Percentiles rank a stretch among this genome's conserved stretches.
Conservation (phyloP, 371 early-diverging fungal species). For the Syncephalis fuscata region DNA sequence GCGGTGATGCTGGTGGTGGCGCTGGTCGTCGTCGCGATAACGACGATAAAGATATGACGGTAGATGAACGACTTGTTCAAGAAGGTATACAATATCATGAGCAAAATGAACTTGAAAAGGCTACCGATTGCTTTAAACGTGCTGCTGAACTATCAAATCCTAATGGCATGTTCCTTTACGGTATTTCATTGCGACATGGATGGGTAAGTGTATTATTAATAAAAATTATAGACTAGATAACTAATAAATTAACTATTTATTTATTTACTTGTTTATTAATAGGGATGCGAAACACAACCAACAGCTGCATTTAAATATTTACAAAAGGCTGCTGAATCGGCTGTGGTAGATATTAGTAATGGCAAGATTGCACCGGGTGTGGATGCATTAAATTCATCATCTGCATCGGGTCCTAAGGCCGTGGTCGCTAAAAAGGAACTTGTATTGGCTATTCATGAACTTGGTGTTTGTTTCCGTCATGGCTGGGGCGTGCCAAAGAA, state of each 20-base stretch:
- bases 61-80: conserved; percentile 29
- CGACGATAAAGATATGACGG: neutral
- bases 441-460: conserved; percentile 71
- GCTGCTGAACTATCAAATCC: conserved; percentile 58
- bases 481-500: conserved; percentile 85
- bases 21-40: too few species aligned
- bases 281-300: conserved; percentile 49
- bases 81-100: conserved; percentile 47
- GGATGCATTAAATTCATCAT: neutral
- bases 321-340: conserved; percentile 63
- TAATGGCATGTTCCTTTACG: conserved; percentile 73
- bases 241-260: neutral
- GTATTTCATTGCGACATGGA: conserved; percentile 80
- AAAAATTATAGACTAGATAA: neutral
- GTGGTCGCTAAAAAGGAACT: conserved; percentile 25
- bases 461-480: conserved; percentile 61
- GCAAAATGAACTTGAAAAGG: conserved; percentile 53
- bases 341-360: conserved; percentile 37
- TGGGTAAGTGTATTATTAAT: conserved; percentile 26
- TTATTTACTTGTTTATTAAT: neutral
- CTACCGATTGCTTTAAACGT: conserved; percentile 63
- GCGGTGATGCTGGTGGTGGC: too few species aligned
- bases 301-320: conserved; percentile 44
- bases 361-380: neutral
- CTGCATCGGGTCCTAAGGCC: neutral